Conservation (phyloP, 2,329 filamentous ascomycete species). For the Colletotrichum tanaceti region DNA sequence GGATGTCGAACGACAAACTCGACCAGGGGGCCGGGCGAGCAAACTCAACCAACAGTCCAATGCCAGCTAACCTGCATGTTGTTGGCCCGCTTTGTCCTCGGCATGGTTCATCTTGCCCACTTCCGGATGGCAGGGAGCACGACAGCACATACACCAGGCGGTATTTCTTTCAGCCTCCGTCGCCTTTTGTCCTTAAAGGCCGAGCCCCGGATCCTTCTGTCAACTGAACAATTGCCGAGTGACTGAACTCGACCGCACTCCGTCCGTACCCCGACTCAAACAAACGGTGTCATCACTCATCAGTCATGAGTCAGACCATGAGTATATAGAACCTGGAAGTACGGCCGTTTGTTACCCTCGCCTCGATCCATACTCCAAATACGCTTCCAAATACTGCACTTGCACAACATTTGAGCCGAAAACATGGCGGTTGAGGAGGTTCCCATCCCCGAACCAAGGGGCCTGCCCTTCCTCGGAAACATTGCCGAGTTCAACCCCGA, state of each 20-base stretch:
- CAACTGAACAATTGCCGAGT: not conserved
- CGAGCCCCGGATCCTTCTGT: not conserved
- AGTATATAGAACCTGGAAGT: not conserved
- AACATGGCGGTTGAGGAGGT: constrained; percentile 45
- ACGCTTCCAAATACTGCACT: not conserved
- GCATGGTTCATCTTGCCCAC: not conserved
- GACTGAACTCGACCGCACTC: too few species aligned
- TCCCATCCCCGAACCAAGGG: constrained; percentile 61
- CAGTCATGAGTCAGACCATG: not conserved
- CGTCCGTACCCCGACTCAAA: too few species aligned
- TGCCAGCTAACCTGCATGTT: not conserved
- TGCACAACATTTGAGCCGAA: not conserved
- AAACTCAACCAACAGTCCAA: not conserved
- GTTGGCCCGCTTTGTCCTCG: not conserved
- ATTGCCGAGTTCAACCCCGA: constrained; percentile 70
- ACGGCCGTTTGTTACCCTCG: too few species aligned
- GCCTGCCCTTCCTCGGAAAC: constrained; percentile 75
- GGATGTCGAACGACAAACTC: not conserved
- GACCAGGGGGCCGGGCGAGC: not conserved
- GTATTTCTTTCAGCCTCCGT: not conserved
- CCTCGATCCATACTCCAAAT: not conserved
- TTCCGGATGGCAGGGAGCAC: not conserved
- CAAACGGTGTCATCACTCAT: too few species aligned
- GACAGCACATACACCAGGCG: not conserved
- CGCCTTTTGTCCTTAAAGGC: not conserved